Evolutionary conservation across 169 alveolate genomes (phyloP).

Genomic region (Plasmodium cynomolgi): DNA sequence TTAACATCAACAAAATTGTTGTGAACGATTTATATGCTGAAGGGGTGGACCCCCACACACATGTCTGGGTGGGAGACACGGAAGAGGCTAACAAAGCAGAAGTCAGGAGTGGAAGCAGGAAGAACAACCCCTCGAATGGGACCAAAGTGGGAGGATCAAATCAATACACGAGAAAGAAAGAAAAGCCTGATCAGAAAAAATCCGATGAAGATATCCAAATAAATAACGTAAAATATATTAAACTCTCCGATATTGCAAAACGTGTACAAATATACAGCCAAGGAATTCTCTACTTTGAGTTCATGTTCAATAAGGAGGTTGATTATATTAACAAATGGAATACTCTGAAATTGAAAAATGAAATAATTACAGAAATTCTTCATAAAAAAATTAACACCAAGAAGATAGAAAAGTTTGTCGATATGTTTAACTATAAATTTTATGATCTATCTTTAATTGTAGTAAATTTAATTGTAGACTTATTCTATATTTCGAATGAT

Average conservation of each 20-base stretch:
- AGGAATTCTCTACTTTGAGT: slow-evolving; percentile 61
- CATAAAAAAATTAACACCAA: slow-evolving; percentile 16
- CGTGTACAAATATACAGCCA: slow-evolving; percentile 15
- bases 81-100: not conserved
- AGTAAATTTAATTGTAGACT: slow-evolving; percentile 25
- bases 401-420: slow-evolving; percentile 28
- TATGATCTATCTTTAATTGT: slow-evolving; percentile 22
- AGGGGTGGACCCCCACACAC: slow-evolving; percentile 14
- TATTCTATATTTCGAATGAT: slow-evolving; percentile 53
- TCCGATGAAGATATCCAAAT: not conserved
- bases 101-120: not conserved
- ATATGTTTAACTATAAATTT: slow-evolving; percentile 35
- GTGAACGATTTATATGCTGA: slow-evolving; percentile 28
- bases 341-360: slow-evolving; percentile 59
- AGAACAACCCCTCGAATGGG: not conserved
- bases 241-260: slow-evolving; percentile 35
- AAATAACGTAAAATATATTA: slow-evolving; percentile 35
- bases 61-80: not conserved
- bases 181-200: not conserved
- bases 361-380: slow-evolving; percentile 53
- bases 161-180: not conserved
- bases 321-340: slow-evolving; percentile 70
- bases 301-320: slow-evolving; percentile 31
- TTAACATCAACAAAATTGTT: slow-evolving; percentile 62
- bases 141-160: not conserved